Base-by-base conservation (phyloP, 495 filamentous ascomycete species). In the Staphylotrichum longicolle region DNA sequence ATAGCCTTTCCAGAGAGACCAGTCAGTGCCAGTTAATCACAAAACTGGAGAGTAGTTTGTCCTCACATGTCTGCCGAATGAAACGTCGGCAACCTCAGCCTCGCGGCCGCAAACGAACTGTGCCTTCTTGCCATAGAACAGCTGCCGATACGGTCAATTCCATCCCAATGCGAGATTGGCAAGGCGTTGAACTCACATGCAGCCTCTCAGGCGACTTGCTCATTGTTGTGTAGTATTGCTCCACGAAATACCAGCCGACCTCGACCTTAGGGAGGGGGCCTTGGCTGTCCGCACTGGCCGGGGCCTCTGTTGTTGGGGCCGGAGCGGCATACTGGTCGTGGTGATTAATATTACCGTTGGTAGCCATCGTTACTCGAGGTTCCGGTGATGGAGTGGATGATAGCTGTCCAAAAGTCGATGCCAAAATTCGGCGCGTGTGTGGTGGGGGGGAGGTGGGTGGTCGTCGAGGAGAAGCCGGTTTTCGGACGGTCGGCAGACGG, bases 161-260 rank as follows among this genome's bases (percentile, higher is more conserved):
- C 14, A 37, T 7, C 35, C 32, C 39, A 57, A 3, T 10, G 6
- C 33, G 20, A 34, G 20, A 48, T 15, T 49, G 35, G 49, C 14
- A 27, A 45, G 51, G 45, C 27, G 40, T 55, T 50, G 62, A 59
- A 82, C 88, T 78, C 76, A 92, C 89, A 70, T 91, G 91, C 62
- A 98, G 85, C 76, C 93, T 96, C 67, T 96, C 93, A 14, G 95
- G 94, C 62, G 80, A 88, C 72, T 91, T 90, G 85, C 91, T 96
- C 68, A 98, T 82, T 64, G 91, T 98, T 63, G 91, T 98, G 75
- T 98, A 98, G 81, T 96, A 98, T 72, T 96, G 92, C 82, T 98
- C 95, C 40, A 98, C 94, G 65, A 98, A 98, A 75, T 92, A 97
- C 94, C 94, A 98, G 68, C 91, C 94, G 55, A 98, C 90, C 77